Evolutionary conservation across 2,329 filamentous ascomycete species (phyloP).

Genomic region (Rutstroemia sp.): DNA sequence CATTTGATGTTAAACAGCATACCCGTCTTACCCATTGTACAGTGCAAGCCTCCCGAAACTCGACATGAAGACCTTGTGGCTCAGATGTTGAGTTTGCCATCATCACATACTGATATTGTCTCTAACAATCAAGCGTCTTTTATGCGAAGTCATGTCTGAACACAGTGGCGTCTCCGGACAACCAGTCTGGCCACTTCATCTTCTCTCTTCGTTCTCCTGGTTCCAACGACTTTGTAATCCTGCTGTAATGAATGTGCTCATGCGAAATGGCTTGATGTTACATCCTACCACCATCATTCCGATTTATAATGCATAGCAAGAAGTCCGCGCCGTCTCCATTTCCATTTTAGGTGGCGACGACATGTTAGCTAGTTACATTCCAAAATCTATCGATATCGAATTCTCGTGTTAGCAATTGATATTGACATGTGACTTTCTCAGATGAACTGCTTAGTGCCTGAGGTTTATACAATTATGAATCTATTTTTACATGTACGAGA

Average conservation of each 20-base stretch:
- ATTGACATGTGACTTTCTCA: not conserved
- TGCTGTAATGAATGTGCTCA: too few species aligned
- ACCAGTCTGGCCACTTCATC: too few species aligned
- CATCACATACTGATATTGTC: not conserved
- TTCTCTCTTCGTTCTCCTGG: too few species aligned
- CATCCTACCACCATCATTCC: too few species aligned
- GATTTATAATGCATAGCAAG: too few species aligned
- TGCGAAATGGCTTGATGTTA: too few species aligned
- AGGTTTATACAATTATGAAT: not conserved
- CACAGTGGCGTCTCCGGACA: too few species aligned
- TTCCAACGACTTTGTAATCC: too few species aligned
- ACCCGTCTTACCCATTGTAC: not conserved
- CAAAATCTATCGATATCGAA: not conserved
- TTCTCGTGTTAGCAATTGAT: not conserved
- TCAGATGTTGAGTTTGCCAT: not conserved
- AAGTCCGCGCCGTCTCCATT: too few species aligned
- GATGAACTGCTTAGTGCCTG: not conserved
- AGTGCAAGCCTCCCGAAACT: not conserved
- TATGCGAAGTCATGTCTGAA: too few species aligned
- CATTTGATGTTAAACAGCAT: slow-evolving; percentile 4
- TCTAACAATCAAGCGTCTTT: not conserved
- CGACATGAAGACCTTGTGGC: slow-evolving; percentile 1
- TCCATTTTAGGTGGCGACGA: too few species aligned
- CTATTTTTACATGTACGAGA: not conserved
- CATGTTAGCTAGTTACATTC: too few species aligned